These are phyloP conservation scores for Neospermospora avenae DNA, from an alignment of 2,329 filamentous ascomycete genomes.

Conservation along the genomic window DNA sequence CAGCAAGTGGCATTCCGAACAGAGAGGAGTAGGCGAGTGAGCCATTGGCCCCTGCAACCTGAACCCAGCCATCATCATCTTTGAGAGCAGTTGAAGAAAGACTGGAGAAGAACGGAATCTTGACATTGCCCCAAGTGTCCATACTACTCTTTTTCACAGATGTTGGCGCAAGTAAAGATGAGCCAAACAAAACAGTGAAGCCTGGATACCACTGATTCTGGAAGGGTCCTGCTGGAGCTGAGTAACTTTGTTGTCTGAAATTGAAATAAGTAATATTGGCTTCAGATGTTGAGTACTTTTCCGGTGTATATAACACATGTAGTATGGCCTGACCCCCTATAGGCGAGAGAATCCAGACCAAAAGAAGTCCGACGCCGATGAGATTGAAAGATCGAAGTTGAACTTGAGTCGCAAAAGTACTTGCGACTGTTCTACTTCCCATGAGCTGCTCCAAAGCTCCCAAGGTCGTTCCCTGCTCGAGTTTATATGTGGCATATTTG, in stretches of 20 bases:
- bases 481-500: conserved; percentile 29
- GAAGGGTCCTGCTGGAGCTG: conserved; percentile 16
- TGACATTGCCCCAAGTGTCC: conserved; percentile 34
- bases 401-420: conserved; percentile 30
- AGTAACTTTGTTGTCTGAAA: conserved; percentile 23
- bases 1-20: conserved; percentile 24
- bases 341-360: conserved; percentile 35
- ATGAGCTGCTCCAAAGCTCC: conserved; percentile 33
- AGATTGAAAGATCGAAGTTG: conserved; percentile 30
- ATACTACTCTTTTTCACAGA: conserved; percentile 21
- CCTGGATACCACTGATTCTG: conserved; percentile 18
- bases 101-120: conserved; percentile 28
- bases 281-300: conserved; percentile 12
- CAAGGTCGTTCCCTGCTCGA: conserved; percentile 31
- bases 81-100: conserved; percentile 6
- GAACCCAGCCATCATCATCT: conserved; percentile 22
- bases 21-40: conserved; percentile 23
- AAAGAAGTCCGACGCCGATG: conserved; percentile 26
- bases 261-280: conserved; percentile 24
- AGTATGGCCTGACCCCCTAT: conserved; percentile 34
- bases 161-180: conserved; percentile 23
- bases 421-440: conserved; percentile 34
- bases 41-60: conserved; percentile 11
- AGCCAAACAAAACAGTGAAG: conserved; percentile 23
- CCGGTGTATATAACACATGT: conserved; percentile 22